phyloP scores from a whole-genome alignment of 305 asterid species.

The Fraxinus dipetala region DNA sequence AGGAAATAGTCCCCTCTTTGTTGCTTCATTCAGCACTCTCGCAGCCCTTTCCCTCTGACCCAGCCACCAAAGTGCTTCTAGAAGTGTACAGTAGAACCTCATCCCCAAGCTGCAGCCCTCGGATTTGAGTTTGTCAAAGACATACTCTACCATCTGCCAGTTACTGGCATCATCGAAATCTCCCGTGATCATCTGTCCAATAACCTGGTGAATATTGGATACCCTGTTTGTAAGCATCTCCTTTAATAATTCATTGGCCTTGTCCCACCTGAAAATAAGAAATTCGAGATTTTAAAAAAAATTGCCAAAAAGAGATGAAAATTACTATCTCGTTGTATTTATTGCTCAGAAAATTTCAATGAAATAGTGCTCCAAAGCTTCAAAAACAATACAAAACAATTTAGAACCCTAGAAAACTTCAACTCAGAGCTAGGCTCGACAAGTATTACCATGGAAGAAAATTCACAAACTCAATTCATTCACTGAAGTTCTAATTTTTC shows the following conservation, averaged over 20 bases:
- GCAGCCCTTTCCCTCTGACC: constrained; percentile 95
- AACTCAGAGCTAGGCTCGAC: constrained; percentile 8
- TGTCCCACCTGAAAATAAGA: constrained; percentile 63
- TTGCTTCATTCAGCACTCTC: constrained; percentile 86
- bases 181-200: constrained; percentile 91
- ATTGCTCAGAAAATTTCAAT: constrained; percentile 3
- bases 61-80: constrained; percentile 96
- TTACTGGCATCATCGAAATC: constrained; percentile 72
- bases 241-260: constrained; percentile 60
- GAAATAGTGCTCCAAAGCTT: constrained; percentile 2
- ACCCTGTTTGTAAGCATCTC: constrained; percentile 67
- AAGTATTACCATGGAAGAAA: not conserved
- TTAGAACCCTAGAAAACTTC: not conserved
- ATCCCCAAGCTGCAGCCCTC: constrained; percentile 89
- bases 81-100: constrained; percentile 72
- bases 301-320: constrained; percentile 12
- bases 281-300: constrained; percentile 24
- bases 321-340: not conserved
- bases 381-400: not conserved
- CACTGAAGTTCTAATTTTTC: constrained; percentile 20
- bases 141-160: constrained; percentile 98
- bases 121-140: constrained; percentile 79
- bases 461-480: constrained; percentile 16
- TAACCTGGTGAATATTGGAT: constrained; percentile 82
- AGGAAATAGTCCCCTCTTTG: constrained; percentile 80